Evolutionary conservation across 2,329 filamentous ascomycete species (phyloP).

Genomic region (Ophiostoma sp.): DNA sequence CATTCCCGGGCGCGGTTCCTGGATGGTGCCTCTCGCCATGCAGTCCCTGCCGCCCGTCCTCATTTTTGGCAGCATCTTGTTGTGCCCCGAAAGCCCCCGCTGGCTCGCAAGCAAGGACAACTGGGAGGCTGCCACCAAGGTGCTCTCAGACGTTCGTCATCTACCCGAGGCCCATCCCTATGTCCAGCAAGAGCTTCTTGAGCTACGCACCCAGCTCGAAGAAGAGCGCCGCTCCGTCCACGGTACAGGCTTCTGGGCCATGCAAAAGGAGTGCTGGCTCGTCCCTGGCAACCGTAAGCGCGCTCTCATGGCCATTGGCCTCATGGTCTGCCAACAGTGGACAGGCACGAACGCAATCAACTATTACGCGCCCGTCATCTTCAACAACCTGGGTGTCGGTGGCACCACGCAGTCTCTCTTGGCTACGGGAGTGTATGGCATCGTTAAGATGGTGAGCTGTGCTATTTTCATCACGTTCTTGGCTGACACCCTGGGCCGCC

Average conservation of each 20-base stretch:
- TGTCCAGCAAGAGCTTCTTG: constrained; percentile 38
- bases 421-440: constrained; percentile 62
- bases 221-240: constrained; percentile 35
- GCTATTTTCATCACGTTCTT: constrained; percentile 58
- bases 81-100: constrained; percentile 61
- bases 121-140: constrained; percentile 48
- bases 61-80: constrained; percentile 54
- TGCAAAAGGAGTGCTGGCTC: constrained; percentile 37
- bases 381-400: constrained; percentile 38
- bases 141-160: constrained; percentile 40
- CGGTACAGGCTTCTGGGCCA: constrained; percentile 32
- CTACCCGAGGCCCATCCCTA: constrained; percentile 42
- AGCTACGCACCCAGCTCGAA: constrained; percentile 36
- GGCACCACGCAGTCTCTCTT: constrained; percentile 56
- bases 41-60: constrained; percentile 58
- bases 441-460: constrained; percentile 60
- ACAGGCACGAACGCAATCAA: constrained; percentile 42
- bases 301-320: constrained; percentile 48
- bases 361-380: constrained; percentile 39
- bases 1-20: constrained; percentile 48
- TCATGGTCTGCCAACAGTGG: constrained; percentile 57
- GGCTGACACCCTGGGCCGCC: constrained; percentile 59
- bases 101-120: constrained; percentile 60
- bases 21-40: constrained; percentile 58
- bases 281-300: constrained; percentile 48